phyloP scores from a whole-genome alignment of 805 yeast genomes.

The Saturnispora sanitii region DNA sequence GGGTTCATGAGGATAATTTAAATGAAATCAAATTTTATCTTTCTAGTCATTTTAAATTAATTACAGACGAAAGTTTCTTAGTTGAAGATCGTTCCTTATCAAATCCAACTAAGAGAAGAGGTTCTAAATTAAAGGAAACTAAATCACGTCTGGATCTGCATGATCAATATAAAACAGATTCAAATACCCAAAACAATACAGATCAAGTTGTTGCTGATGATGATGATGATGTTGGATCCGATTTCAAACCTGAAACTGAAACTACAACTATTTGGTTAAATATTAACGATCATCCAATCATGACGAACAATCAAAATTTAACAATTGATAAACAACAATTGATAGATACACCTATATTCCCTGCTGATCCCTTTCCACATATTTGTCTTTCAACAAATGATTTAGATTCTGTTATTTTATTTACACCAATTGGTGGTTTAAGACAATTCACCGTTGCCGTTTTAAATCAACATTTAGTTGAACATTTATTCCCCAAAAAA shows the following conservation, averaged over 20 bases:
- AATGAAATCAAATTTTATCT: conserved; percentile 41
- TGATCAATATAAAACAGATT: not conserved
- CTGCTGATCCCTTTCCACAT: conserved; percentile 12
- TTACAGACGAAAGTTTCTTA: conserved; percentile 26
- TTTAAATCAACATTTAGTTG: conserved; percentile 16
- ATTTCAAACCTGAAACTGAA: conserved; percentile 24
- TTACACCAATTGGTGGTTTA: conserved; percentile 34
- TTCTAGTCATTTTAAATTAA: conserved; percentile 33
- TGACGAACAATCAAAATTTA: conserved; percentile 12
- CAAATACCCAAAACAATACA: not conserved
- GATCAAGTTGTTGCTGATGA: not conserved
- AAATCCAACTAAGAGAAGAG: not conserved
- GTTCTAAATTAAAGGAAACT: conserved; percentile 15
- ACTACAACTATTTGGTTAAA: conserved; percentile 24
- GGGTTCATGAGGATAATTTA: conserved; percentile 55
- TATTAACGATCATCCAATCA: conserved; percentile 18
- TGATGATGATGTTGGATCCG: conserved; percentile 21
- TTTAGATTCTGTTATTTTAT: conserved; percentile 20
- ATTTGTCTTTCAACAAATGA: conserved; percentile 15
- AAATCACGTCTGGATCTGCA: conserved; percentile 13
- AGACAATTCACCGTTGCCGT: conserved; percentile 30
- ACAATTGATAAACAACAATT: conserved; percentile 1
- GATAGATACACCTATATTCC: conserved; percentile 5
- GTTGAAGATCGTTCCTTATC: conserved; percentile 14
- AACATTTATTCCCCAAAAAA: conserved; percentile 16